These are phyloP conservation scores for Cardiosporidium cionae DNA, from an alignment of 169 alveolate genomes.

Conservation along the genomic window DNA sequence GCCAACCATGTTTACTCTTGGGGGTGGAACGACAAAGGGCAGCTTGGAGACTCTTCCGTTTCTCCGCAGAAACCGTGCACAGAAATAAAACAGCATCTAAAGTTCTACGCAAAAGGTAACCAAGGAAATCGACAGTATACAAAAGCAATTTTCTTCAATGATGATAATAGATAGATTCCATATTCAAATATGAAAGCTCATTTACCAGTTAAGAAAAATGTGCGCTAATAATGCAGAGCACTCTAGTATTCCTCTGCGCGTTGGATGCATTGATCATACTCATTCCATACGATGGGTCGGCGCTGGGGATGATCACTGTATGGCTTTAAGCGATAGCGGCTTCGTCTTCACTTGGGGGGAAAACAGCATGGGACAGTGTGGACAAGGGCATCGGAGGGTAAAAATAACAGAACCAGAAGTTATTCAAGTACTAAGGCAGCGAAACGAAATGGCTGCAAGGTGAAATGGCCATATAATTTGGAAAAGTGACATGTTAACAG, in stretches of 20 bases:
- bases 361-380: conserved; percentile 33
- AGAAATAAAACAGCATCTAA: background rate
- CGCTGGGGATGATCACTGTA: conserved; percentile 33
- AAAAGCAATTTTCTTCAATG: too few species aligned
- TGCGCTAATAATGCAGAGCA: too few species aligned
- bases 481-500: background rate
- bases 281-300: conserved; percentile 12
- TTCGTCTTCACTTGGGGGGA: conserved; percentile 37
- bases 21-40: conserved; percentile 56
- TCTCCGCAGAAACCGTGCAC: background rate
- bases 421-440: conserved; percentile 8
- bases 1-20: conserved; percentile 44
- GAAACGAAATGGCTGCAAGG: conserved; percentile 5
- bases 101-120: too few species aligned
- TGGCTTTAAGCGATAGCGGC: conserved; percentile 23
- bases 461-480: background rate
- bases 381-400: conserved; percentile 29
- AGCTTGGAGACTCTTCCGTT: conserved; percentile 26
- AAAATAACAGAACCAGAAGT: conserved; percentile 1
- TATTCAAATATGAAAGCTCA: too few species aligned
- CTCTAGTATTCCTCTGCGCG: background rate
- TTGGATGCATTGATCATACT: background rate
- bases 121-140: too few species aligned
- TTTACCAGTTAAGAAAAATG: too few species aligned
- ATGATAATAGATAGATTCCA: too few species aligned